These are phyloP conservation scores for Pythium graminicola DNA, from an alignment of 352 stramenopile genomes.

Conservation along the genomic window DNA sequence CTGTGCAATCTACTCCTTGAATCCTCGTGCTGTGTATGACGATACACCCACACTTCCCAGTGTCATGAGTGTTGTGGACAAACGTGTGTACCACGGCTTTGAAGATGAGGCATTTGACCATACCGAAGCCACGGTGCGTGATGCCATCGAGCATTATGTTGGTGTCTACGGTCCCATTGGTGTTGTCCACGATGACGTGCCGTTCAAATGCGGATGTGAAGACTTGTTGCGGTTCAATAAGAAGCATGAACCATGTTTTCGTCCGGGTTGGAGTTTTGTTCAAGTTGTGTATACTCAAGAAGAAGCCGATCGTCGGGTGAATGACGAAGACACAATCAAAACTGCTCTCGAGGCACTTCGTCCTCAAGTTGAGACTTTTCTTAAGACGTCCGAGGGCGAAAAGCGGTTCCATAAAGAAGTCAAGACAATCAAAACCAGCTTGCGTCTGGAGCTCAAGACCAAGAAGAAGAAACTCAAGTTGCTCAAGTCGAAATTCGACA, in stretches of 20 bases:
- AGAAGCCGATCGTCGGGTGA: constrained; percentile 37
- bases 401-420: constrained; percentile 66
- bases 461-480: constrained; percentile 35
- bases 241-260: constrained; percentile 59
- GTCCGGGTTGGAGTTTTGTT: constrained; percentile 50
- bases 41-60: constrained; percentile 33
- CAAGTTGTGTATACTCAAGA: constrained; percentile 56
- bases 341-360: constrained; percentile 43
- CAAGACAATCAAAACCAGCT: constrained; percentile 30
- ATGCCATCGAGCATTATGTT: constrained; percentile 53
- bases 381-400: constrained; percentile 46
- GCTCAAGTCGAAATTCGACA: constrained; percentile 27
- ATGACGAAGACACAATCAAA: constrained; percentile 41
- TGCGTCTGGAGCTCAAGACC: constrained; percentile 33
- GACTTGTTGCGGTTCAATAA: constrained; percentile 58
- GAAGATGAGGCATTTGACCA: constrained; percentile 51
- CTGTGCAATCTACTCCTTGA: constrained; percentile 45
- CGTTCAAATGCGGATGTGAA: constrained; percentile 71
- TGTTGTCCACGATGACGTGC: constrained; percentile 44
- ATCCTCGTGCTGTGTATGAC: constrained; percentile 36
- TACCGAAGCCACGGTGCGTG: constrained; percentile 32
- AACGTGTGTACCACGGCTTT: constrained; percentile 59
- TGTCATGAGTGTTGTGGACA: constrained; percentile 56
- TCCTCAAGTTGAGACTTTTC: constrained; percentile 51
- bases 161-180: constrained; percentile 60